Base-by-base conservation (phyloP, 768 basidiomycete genomes). In the Psilocybe subaeruginosa region DNA sequence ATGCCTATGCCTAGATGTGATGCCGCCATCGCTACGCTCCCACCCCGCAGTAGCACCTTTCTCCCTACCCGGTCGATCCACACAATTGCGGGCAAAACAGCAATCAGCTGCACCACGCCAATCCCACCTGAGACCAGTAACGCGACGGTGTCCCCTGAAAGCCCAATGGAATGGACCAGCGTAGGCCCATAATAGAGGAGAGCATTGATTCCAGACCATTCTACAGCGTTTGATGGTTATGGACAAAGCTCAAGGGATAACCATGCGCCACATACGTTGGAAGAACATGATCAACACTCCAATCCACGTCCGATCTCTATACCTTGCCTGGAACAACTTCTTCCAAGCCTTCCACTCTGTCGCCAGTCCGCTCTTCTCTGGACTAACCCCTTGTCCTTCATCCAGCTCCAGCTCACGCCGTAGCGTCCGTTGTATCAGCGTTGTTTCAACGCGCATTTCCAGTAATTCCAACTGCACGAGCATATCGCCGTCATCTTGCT, bases 141-240 rank as follows among this genome's bases (percentile, higher is more conserved):
- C 0, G 85, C 81, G 7, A 84, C 79, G 0, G 78, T 81, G 60
- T 87, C 84, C 16, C 88, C 87, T 19, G 76, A 74, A 29, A 93
- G 62, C 3, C 90, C 91, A 47, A 93, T 79, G 53, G 77, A 85
- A 33, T 72, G 80, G 49, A 93, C 82, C 2, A 94, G 78, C 0
- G 85, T 86, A 0, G 92, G 92, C 0, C 91, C 92, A 65, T 92
- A 94, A 67, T 93, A 94, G 7, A 93, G 76, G 33, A 94, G 70
- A 8, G 92, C 91, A 68, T 93, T 94, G 63, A 93, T 94, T 1
- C 92, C 92, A 60, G 86, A 89, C 92, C 92, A 93, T 76, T 93
- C 91, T 93, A 66, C 12, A 58, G 19, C 23, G 47, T 35, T 9
- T 52, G 29, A 48, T 31, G 29, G 52, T 17, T 31, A 41, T 37